phyloP scores from a whole-genome alignment of 139 green algal genomes.

The Microglena sp. region DNA sequence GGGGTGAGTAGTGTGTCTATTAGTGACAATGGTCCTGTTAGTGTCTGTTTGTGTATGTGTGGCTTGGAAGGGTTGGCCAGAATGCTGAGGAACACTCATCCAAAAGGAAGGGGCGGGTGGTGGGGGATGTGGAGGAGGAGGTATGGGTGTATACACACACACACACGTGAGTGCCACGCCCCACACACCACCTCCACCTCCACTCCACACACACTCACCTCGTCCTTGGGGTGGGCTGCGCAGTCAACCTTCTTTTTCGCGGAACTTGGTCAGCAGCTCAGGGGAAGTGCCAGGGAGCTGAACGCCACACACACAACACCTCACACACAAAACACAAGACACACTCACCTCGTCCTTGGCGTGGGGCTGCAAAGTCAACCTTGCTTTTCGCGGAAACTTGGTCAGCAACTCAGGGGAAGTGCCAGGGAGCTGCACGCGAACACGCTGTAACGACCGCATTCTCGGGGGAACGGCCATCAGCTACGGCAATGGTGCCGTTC shows the following conservation, averaged over 20 bases:
- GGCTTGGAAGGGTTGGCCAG: no score
- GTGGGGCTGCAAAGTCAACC: conserved; percentile 97
- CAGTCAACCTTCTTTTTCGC: conserved; percentile 98
- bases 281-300: conserved; percentile 84
- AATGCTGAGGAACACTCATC: conserved; percentile 84
- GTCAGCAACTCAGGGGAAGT: conserved; percentile 83
- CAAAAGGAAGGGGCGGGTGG: no score
- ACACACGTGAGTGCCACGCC: no score
- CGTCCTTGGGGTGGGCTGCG: no score
- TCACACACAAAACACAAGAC: no score
- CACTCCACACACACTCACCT: no score
- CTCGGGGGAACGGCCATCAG: conserved; percentile 95
- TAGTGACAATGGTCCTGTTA: no score
- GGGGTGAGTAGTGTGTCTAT: no score
- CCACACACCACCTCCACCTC: conserved; percentile 95
- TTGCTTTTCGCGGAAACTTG: conserved; percentile 99
- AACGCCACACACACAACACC: conserved; percentile 92
- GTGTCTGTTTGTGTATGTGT: no score
- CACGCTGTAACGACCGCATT: conserved; percentile 96
- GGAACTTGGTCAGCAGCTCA: conserved; percentile 93
- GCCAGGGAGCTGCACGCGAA: conserved; percentile 94
- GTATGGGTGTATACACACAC: no score
- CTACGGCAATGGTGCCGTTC: conserved; percentile 98
- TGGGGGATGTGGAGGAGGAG: no score
- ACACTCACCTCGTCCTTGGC: no score